These are phyloP conservation scores for Lojkania enalia DNA, from an alignment of 2,329 filamentous ascomycete genomes.

Conservation along the genomic window DNA sequence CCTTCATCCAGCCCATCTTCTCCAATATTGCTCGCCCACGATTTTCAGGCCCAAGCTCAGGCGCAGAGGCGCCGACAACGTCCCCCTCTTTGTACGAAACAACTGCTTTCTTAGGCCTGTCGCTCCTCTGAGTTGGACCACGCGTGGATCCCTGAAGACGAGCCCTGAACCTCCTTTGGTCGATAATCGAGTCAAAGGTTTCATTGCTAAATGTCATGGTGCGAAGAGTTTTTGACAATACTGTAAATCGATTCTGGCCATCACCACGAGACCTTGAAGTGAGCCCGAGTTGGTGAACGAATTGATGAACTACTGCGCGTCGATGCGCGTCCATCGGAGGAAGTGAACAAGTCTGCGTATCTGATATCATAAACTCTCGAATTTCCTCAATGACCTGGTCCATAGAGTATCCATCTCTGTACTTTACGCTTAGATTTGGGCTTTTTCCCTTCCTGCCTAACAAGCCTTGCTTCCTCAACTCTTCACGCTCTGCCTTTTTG, in stretches of 20 bases:
- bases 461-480: constrained; percentile 50
- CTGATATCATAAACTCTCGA: constrained; percentile 67
- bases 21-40: constrained; percentile 85
- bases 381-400: constrained; percentile 74
- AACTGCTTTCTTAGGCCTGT: constrained; percentile 9
- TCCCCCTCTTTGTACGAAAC: constrained; percentile 76
- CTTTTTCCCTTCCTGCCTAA: constrained; percentile 50
- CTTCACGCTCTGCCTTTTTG: constrained; percentile 53
- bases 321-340: constrained; percentile 82
- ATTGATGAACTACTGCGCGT: constrained; percentile 77
- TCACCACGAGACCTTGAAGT: constrained; percentile 83
- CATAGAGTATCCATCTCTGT: constrained; percentile 70
- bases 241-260: constrained; percentile 72
- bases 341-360: constrained; percentile 70
- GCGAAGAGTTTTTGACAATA: constrained; percentile 72
- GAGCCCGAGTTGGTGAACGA: constrained; percentile 74
- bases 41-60: constrained; percentile 81
- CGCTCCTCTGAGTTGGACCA: constrained; percentile 5
- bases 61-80: constrained; percentile 80
- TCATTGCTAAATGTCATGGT: constrained; percentile 65
- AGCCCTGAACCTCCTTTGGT: constrained; percentile 55
- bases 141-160: constrained; percentile 24
- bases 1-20: constrained; percentile 95
- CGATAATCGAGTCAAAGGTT: constrained; percentile 51
- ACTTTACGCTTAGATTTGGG: constrained; percentile 66